Evolutionary conservation across 106 monocot genomes (phyloP).

Genomic region (Acanthochlamys bracteata): DNA sequence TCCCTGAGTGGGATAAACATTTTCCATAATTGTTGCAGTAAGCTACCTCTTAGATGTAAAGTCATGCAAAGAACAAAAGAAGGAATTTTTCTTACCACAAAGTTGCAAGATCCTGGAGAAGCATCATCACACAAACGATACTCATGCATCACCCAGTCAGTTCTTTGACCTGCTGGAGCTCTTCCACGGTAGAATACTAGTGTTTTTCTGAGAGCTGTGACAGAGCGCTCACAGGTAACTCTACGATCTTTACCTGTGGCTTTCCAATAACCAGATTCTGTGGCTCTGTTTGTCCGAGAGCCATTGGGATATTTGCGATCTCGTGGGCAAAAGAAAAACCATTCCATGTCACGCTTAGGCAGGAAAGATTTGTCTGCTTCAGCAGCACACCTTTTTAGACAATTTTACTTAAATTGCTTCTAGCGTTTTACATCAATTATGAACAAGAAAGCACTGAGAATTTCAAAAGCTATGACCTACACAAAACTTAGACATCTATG

Average conservation of each 20-base stretch:
- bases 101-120: slow-evolving; percentile 38
- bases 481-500: too few species aligned
- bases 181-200: slow-evolving; percentile 84
- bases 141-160: slow-evolving; percentile 92
- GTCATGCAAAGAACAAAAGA: neutral
- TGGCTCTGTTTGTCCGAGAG: slow-evolving; percentile 80
- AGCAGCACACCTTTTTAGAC: neutral
- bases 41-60: neutral
- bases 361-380: slow-evolving; percentile 83
- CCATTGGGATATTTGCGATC: slow-evolving; percentile 85
- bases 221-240: slow-evolving; percentile 42
- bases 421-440: neutral
- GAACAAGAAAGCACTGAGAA: neutral
- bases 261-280: slow-evolving; percentile 74
- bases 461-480: neutral
- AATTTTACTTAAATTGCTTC: neutral
- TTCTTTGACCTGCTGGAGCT: slow-evolving; percentile 81
- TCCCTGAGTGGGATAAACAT: slow-evolving; percentile 21
- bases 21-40: slow-evolving; percentile 30
- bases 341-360: slow-evolving; percentile 72
- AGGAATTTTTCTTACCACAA: slow-evolving; percentile 38
- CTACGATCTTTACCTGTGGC: slow-evolving; percentile 84
- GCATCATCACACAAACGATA: slow-evolving; percentile 74
- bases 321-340: slow-evolving; percentile 95
- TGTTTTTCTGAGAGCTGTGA: slow-evolving; percentile 64